These are phyloP conservation scores for Vitis amurensis DNA, from an alignment of 164 flowering plant species.

Conservation along the genomic window DNA sequence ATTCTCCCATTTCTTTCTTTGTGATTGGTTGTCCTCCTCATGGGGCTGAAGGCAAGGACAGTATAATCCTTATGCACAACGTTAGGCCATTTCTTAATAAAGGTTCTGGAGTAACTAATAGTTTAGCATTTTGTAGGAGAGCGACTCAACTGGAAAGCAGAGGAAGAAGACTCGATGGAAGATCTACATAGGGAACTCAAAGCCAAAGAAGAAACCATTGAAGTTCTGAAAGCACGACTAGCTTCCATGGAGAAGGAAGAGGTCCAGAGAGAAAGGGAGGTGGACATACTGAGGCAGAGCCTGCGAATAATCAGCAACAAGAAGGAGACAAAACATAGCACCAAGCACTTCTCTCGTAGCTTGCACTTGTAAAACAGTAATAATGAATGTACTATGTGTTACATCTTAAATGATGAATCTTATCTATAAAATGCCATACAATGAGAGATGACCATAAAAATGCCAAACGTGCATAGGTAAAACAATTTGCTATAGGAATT, in stretches of 20 bases:
- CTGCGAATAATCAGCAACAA: conserved; percentile 57
- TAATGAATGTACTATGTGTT: too few species aligned
- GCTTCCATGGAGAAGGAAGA: conserved; percentile 42
- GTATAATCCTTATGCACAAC: too few species aligned
- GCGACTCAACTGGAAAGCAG: conserved; percentile 36
- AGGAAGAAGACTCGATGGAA: conserved; percentile 39
- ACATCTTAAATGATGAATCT: too few species aligned
- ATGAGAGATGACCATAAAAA: too few species aligned
- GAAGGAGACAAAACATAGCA: conserved; percentile 2
- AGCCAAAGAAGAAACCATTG: conserved; percentile 54
- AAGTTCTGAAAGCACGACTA: conserved; percentile 32
- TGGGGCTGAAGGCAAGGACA: not conserved
- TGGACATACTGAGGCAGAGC: conserved; percentile 76
- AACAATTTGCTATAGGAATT: too few species aligned
- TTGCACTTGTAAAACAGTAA: conserved; percentile 10
- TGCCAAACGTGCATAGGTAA: too few species aligned
- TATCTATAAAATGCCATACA: too few species aligned
- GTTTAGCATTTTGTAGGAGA: conserved; percentile 28
- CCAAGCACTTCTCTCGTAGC: conserved; percentile 9
- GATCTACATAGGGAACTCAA: conserved; percentile 45
- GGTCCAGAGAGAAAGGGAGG: conserved; percentile 46
- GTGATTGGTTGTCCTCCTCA: too few species aligned
- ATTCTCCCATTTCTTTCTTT: too few species aligned
- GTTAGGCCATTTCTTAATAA: too few species aligned
- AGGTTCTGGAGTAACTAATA: too few species aligned